These are phyloP conservation scores for Populus tremula DNA, from an alignment of 345 rosid species.

Conservation along the genomic window DNA sequence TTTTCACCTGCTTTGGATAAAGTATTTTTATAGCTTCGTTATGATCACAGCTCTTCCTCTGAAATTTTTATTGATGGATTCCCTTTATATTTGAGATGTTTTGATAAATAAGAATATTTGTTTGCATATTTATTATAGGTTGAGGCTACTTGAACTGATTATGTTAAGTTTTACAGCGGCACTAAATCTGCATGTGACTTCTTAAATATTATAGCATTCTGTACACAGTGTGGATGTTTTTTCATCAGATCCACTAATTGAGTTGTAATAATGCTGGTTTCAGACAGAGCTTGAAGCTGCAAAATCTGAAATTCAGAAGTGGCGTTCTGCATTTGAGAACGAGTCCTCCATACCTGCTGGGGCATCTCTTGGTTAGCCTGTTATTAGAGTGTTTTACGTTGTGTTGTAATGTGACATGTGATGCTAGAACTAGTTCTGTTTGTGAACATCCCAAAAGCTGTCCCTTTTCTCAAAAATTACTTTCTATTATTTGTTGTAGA, in stretches of 20 bases:
- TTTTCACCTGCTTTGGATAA: no score
- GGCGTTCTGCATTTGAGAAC: conserved; percentile 81
- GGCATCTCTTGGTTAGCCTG: conserved; percentile 69
- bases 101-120: no score
- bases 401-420: neutral
- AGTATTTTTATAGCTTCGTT: no score
- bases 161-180: no score
- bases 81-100: no score
- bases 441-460: conserved; percentile 5
- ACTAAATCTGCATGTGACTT: no score
- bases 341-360: conserved; percentile 66
- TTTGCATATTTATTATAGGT: no score
- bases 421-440: conserved; percentile 1
- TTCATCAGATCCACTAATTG: neutral
- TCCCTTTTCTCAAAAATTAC: conserved; percentile 4
- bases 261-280: neutral
- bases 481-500: conserved; percentile 45
- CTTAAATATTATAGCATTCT: neutral
- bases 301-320: conserved; percentile 68
- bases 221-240: neutral
- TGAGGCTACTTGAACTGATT: no score
- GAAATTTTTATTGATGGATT: no score
- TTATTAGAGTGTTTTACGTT: conserved; percentile 9
- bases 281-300: conserved; percentile 79
- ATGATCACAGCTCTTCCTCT: no score